These are phyloP conservation scores for Allium fistulosum DNA, from an alignment of 106 monocot species.

Conservation along the genomic window DNA sequence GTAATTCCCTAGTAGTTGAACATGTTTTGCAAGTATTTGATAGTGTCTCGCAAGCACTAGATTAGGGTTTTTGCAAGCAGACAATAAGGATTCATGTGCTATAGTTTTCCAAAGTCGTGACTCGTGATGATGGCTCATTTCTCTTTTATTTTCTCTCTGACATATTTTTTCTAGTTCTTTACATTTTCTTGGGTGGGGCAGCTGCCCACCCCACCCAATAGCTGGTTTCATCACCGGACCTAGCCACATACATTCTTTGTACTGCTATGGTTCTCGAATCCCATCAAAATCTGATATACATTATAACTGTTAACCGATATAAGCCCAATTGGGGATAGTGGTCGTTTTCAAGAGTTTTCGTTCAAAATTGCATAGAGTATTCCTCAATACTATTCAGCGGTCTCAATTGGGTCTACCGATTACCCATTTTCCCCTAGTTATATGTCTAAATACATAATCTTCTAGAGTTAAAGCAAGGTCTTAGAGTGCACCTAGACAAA, in stretches of 20 bases:
- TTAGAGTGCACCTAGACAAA: slow-evolving; percentile 54
- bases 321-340: slow-evolving; percentile 36
- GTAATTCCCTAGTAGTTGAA: no score
- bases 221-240: no score
- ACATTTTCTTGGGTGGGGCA: no score
- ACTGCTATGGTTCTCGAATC: background rate
- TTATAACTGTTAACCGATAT: slow-evolving; percentile 26
- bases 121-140: no score
- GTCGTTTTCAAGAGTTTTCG: slow-evolving; percentile 42
- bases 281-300: slow-evolving; percentile 10
- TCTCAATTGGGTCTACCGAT: slow-evolving; percentile 14
- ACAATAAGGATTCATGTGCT: no score
- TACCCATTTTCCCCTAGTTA: slow-evolving; percentile 35
- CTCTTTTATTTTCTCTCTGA: no score
- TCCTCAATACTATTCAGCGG: slow-evolving; percentile 24
- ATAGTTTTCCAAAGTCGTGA: no score
- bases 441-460: slow-evolving; percentile 80
- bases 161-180: no score
- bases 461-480: slow-evolving; percentile 58
- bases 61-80: no score
- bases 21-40: no score
- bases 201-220: no score
- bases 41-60: no score
- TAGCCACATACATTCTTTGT: slow-evolving; percentile 7
- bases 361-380: slow-evolving; percentile 36